A percentile compares a stretch with the other conserved stretches of the same genome.
phyloP scores from a whole-genome alignment of 1,284 basidiomycete genomes.

The Trametes sp. region DNA sequence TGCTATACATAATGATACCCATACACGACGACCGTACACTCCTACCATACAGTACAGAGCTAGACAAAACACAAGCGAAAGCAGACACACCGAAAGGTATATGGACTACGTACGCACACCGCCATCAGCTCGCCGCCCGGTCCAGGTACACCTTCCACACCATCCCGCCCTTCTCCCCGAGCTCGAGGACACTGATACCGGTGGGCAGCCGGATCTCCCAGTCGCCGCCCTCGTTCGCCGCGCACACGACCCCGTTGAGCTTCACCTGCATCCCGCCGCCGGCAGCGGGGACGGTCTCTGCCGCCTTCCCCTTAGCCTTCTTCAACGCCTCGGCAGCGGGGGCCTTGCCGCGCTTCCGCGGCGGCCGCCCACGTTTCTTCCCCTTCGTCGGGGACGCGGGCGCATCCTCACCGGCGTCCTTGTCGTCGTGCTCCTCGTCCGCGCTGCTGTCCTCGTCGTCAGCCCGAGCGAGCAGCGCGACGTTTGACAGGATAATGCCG shows the following conservation, averaged over 20 bases:
- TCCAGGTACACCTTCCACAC: constrained; percentile 74
- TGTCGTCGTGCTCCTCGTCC: constrained; percentile 36
- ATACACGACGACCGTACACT: constrained; percentile 18
- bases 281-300: constrained; percentile 28
- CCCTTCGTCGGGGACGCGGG: constrained; percentile 28
- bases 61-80: background rate
- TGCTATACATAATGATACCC: constrained; percentile 23
- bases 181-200: constrained; percentile 66
- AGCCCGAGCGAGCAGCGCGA: constrained; percentile 58
- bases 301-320: constrained; percentile 42
- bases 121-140: constrained; percentile 39
- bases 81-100: background rate
- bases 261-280: constrained; percentile 40
- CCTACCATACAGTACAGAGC: constrained; percentile 16
- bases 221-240: constrained; percentile 36
- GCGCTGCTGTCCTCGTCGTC: constrained; percentile 50
- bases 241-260: constrained; percentile 39
- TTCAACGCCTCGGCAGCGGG: constrained; percentile 23
- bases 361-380: constrained; percentile 31
- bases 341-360: constrained; percentile 13
- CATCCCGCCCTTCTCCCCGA: constrained; percentile 72
- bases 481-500: constrained; percentile 56
- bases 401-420: constrained; percentile 36
- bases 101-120: background rate
- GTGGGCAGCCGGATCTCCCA: constrained; percentile 65